A percentile compares a stretch with the other conserved stretches of the same genome.
phyloP scores from a whole-genome alignment of 108 stramenopile species.

The Aurantiochytrium sp. region DNA sequence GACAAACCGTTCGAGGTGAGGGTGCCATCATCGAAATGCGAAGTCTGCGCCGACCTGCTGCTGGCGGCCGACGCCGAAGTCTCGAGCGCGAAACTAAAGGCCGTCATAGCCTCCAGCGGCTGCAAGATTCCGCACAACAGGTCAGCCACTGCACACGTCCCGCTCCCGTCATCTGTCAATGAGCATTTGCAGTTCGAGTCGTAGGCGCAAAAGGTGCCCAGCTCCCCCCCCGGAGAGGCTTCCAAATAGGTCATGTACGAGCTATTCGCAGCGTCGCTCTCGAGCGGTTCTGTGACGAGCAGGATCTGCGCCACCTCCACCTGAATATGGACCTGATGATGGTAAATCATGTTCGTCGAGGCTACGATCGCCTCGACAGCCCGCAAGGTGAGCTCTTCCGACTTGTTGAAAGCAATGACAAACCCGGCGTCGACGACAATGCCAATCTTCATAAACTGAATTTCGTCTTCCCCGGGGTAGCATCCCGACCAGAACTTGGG shows the following conservation, averaged over 20 bases:
- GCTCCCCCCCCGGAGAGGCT: not conserved
- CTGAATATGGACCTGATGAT: not conserved
- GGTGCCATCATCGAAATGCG: not conserved
- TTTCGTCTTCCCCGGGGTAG: not conserved
- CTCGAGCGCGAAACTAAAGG: not conserved
- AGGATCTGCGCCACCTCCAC: not conserved
- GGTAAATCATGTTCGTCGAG: not conserved
- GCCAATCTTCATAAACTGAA: not conserved
- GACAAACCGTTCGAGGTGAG: not conserved
- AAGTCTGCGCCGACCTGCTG: too few relatives aligned
- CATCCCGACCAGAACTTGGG: not conserved
- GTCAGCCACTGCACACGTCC: not conserved
- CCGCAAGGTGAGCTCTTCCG: not conserved
- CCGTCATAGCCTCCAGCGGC: not conserved
- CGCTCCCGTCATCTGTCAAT: not conserved
- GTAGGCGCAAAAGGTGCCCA: not conserved
- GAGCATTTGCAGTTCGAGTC: not conserved
- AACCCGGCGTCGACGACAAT: not conserved
- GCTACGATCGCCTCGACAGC: not conserved
- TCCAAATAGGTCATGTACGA: not conserved
- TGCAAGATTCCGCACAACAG: not conserved
- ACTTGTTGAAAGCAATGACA: not conserved
- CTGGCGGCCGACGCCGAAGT: too few relatives aligned
- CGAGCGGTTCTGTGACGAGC: not conserved
- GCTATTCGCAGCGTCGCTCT: not conserved